Conservation (phyloP, 164 flowering plant species). For the Hamamelis virginiana region DNA sequence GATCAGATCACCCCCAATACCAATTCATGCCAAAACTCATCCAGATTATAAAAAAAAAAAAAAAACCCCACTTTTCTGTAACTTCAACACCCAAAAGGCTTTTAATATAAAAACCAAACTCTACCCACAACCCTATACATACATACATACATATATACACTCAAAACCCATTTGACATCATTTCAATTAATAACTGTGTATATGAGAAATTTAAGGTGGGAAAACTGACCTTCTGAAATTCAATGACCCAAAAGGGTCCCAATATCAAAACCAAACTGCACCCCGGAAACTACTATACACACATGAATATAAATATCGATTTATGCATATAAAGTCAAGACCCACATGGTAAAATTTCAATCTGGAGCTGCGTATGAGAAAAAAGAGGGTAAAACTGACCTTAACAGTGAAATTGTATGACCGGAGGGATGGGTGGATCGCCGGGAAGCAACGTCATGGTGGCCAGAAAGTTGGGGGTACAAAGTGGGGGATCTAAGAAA, state of each 20-base stretch:
- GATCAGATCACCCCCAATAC: slow-evolving; percentile 15
- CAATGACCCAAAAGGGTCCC: slow-evolving; percentile 5
- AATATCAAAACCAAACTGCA: background rate
- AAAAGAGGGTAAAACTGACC: background rate
- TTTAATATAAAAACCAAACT: background rate
- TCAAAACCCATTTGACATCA: background rate
- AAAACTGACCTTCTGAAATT: background rate
- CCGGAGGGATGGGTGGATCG: background rate
- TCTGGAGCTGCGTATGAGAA: background rate
- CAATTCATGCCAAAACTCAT: slow-evolving; percentile 9
- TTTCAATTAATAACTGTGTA: background rate
- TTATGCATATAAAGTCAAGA: background rate
- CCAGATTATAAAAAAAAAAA: slow-evolving; percentile 15
- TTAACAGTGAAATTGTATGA: background rate
- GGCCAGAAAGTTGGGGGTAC: background rate
- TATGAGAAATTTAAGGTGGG: background rate
- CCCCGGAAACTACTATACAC: background rate
- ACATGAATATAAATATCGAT: too few relatives aligned
- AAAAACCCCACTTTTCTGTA: slow-evolving; percentile 2
- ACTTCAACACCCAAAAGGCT: slow-evolving; percentile 6
- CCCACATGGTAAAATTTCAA: slow-evolving; percentile 1
- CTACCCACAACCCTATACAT: background rate
- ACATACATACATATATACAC: background rate
- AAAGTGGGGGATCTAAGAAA: slow-evolving; percentile 7
- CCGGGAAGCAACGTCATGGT: slow-evolving; percentile 5